Evolutionary conservation across 345 rosid genomes (phyloP), one percentile per base, ranked within the genome.

Genomic region (Ailanthus altissimus): DNA sequence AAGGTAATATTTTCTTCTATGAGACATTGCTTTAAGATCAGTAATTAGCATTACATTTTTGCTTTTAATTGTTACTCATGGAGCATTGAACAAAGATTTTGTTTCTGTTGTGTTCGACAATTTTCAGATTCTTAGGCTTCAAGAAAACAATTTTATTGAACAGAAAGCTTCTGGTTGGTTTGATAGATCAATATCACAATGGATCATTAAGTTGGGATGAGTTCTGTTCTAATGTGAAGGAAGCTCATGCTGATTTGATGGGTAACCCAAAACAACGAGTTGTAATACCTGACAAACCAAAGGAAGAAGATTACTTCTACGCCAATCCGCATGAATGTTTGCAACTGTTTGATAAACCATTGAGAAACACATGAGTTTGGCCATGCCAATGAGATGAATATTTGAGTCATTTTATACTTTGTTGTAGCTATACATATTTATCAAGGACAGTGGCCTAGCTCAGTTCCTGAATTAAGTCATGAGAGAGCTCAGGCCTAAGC

Each of bases 281-380:
- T 43, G 83, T 88, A 76, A 79, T 91, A 74, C 89, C 90, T 0
- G 97, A 93, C 69, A 91, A 85, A 86, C 99, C 98, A 0, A 96
- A 96, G 85, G 99, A 93, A 82, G 99, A 96, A 86, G 99, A 96
- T 77, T 89, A 89, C 75, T 96, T 96, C 84, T 96, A 96, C 63
- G 83, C 99, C 69, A 93, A 96, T 84, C 99, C 99, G 12, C 89
- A 86, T 14, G 99, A 96, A 84, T 96, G 99, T 69, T 82, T 96
- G 83, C 92, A 89, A 85, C 84, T 88, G 79, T 84, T 87, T 71
- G 97, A 90, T 84, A 94, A 91, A 82, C 89, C 92, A 78, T 76
- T 70, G 81, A 78, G 80, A 75, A 88, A 80, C 43, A 70, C 80
- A 73, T 85, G 89, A 89, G 47, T 67, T 54, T 67, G 62, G 59